Conservation (phyloP, 23 red algal genomes). For the Cyanidioschyzon merolae region DNA sequence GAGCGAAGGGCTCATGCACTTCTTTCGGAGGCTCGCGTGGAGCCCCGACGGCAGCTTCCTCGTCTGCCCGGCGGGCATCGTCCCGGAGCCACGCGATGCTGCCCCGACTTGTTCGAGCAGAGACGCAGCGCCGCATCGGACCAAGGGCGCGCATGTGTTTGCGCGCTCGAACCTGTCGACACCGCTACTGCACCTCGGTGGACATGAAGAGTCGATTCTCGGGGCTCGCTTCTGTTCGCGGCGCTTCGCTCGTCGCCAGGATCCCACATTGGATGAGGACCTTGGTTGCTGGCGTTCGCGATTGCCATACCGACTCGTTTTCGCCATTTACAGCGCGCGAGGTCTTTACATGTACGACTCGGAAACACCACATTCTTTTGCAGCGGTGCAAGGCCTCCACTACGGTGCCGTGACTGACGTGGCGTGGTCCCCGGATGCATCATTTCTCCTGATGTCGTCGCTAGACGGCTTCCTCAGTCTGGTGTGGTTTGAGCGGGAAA, state of each 20-base stretch:
- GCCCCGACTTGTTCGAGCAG: neutral
- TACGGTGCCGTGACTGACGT: constrained; percentile 58
- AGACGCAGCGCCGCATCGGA: neutral
- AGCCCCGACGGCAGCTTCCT: constrained; percentile 67
- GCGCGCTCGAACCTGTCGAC: constrained; percentile 45
- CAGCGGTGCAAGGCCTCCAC: constrained; percentile 46
- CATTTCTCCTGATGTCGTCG: constrained; percentile 17
- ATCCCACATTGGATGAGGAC: too few species aligned
- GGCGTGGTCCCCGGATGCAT: constrained; percentile 52
- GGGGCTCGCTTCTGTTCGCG: constrained; percentile 49
- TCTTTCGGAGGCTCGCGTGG: constrained; percentile 74
- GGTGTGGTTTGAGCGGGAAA: constrained; percentile 10
- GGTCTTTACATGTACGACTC: constrained; percentile 64
- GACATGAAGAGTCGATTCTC: constrained; percentile 30
- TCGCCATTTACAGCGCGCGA: constrained; percentile 49
- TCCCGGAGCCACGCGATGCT: neutral
- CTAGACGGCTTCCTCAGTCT: constrained; percentile 23
- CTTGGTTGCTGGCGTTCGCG: constrained; percentile 1
- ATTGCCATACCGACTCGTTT: constrained; percentile 53
- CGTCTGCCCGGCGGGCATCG: constrained; percentile 60
- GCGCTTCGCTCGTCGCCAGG: constrained; percentile 1
- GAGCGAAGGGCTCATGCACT: constrained; percentile 44
- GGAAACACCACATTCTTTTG: constrained; percentile 35
- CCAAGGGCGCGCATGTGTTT: constrained; percentile 52
- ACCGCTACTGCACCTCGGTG: constrained; percentile 47